Evolutionary conservation across 2,329 filamentous ascomycete species (phyloP), one percentile per base, ranked within the genome.

Genomic region (Sporothrix globosa): DNA sequence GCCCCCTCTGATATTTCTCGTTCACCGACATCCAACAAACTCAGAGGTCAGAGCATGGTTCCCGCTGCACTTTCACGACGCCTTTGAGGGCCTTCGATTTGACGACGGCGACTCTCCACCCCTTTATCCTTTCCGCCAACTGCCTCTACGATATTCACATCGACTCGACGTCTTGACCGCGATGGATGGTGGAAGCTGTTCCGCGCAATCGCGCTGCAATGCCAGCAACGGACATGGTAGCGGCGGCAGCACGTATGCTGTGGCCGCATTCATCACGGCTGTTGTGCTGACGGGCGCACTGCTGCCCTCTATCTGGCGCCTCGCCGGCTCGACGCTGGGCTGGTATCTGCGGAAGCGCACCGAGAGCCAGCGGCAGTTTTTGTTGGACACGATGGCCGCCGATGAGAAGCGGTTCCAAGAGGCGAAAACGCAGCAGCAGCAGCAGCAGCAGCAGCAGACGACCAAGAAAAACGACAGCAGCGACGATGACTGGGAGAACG

Each of bases 401-500:
- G 83, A 85, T 58, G 81, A 85, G 72, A 77, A 77, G 70, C 80
- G 77, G 53, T 80, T 77, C 24, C 78, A 81, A 54, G 76, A 76
- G 34, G 3, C 77, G 80, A 54, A 30, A 50, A 39, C 27, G 41
- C 11, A 44, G 48, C 48, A 50, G 44, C 44, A 48, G 41, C 41
- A 44, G 41, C 41, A 44, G 7, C 41, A 48, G 41, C 60, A 48
- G 21, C 60, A 65, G n/a, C 7, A 19, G 21, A 13, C 58, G 5
- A 74, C 71, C 75, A 78, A 68, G 54, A 67, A 14, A 72, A 74
- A 21, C 27, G 44, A 48, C 27, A 46, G 30, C 70, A 77, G 78
- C 41, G 88, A 91, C 73, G 87, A 89, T 39, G 90, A 89, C 67
- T 92, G 90, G 90, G 89, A 92, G 78, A 89, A 88, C 75, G 84